Evolutionary conservation across 768 basidiomycete genomes (phyloP).

Genomic region (Pleurotus salmoneostramineus): DNA sequence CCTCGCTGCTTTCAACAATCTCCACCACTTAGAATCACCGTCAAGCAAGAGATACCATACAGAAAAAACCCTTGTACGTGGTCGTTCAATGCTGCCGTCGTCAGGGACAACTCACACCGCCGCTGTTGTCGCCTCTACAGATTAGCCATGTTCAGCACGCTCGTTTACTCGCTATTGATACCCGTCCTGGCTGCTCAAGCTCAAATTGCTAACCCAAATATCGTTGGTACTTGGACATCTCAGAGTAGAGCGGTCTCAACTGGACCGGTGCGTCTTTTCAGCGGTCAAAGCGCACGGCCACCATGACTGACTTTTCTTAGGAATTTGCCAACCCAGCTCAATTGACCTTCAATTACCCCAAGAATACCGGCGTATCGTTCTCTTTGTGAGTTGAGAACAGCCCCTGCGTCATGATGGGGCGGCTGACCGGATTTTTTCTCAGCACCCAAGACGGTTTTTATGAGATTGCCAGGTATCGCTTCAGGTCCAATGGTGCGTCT

Average conservation of each 20-base stretch:
- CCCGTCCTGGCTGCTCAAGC: constrained; percentile 4
- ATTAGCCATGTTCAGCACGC: constrained; percentile 1
- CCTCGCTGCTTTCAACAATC: neutral
- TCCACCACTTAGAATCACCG: neutral
- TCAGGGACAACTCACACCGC: neutral
- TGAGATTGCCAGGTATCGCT: constrained; percentile 90
- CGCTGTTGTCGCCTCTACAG: neutral
- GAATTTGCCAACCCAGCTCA: constrained; percentile 84
- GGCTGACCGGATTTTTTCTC: neutral
- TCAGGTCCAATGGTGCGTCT: constrained; percentile 74
- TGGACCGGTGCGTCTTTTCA: constrained; percentile 52
- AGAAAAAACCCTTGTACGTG: neutral
- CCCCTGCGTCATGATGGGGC: constrained; percentile 4
- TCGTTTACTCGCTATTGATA: constrained; percentile 4
- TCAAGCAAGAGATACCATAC: neutral
- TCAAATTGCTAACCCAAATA: constrained; percentile 9
- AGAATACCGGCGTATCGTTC: constrained; percentile 80
- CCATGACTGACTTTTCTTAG: constrained; percentile 31
- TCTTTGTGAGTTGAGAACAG: constrained; percentile 69
- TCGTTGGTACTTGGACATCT: constrained; percentile 85
- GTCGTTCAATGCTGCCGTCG: neutral
- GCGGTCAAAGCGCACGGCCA: neutral
- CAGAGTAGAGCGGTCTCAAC: constrained; percentile 75
- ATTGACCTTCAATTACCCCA: constrained; percentile 78
- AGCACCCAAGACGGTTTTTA: constrained; percentile 77